A percentile compares a stretch with the other conserved stretches of the same genome.
These are phyloP conservation scores for Pachysandra terminalis DNA, from an alignment of 164 flowering plant genomes.

Conservation along the genomic window DNA sequence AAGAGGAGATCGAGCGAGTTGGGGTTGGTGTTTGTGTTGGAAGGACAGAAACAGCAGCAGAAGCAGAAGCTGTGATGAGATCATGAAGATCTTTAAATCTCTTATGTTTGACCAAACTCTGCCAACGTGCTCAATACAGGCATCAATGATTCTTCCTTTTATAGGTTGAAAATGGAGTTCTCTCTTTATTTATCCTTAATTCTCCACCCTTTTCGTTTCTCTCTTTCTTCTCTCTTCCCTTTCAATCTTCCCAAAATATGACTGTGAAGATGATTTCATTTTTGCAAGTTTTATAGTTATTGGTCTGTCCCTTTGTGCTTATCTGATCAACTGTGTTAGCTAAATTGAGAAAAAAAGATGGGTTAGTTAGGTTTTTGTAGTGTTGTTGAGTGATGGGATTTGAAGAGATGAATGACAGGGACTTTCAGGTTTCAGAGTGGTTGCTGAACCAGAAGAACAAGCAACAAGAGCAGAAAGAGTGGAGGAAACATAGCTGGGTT, in stretches of 20 bases:
- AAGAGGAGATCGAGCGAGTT: neutral
- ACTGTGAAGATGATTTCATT: too few relatives aligned
- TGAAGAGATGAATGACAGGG: constrained; percentile 58
- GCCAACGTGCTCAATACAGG: constrained; percentile 21
- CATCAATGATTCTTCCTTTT: constrained; percentile 31
- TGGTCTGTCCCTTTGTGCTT: neutral
- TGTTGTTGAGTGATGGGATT: constrained; percentile 46
- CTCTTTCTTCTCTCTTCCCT: constrained; percentile 12
- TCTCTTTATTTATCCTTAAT: constrained; percentile 12
- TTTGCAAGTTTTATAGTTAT: too few relatives aligned
- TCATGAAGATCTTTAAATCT: constrained; percentile 8
- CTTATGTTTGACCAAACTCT: neutral
- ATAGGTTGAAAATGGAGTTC: constrained; percentile 12
- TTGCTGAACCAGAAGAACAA: constrained; percentile 29
- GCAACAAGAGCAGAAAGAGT: constrained; percentile 5
- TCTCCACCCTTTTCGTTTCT: too few relatives aligned
- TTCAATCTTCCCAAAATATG: constrained; percentile 1
- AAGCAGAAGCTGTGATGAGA: constrained; percentile 1
- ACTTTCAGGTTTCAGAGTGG: constrained; percentile 41
- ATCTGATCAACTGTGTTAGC: neutral
- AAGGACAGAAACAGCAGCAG: neutral
- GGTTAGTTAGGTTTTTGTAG: constrained; percentile 31
- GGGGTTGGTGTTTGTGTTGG: neutral
- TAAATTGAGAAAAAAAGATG: constrained; percentile 9
- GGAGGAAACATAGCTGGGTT: constrained; percentile 13